Percentiles rank a stretch among this genome's conserved stretches.
phyloP scores from a whole-genome alignment of 2,329 filamentous ascomycete species.

The Venturia pyrina region DNA sequence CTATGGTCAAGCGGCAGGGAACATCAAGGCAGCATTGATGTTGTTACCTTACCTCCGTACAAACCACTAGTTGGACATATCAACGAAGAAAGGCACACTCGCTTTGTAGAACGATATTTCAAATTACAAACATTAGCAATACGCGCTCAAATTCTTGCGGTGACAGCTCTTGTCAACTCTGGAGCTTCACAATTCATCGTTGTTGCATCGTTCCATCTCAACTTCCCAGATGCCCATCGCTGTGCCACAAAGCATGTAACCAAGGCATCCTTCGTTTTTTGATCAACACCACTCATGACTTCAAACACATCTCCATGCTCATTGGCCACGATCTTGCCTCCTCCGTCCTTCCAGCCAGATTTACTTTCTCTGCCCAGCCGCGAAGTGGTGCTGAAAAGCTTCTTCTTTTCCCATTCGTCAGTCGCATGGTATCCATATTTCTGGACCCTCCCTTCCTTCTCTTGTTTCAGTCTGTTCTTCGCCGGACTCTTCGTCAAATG shows the following conservation, averaged over 20 bases:
- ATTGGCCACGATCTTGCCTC: slow-evolving; percentile 15
- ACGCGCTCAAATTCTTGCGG: background rate
- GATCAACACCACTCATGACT: slow-evolving; percentile 13
- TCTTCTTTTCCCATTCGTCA: slow-evolving; percentile 18
- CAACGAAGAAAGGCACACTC: too few relatives aligned
- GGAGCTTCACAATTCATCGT: background rate
- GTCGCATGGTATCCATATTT: slow-evolving; percentile 18
- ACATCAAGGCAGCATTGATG: background rate
- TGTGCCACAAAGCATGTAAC: slow-evolving; percentile 21
- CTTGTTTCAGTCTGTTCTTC: slow-evolving; percentile 16
- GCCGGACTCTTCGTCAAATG: slow-evolving; percentile 16
- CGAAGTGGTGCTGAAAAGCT: slow-evolving; percentile 19
- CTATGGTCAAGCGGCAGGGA: background rate
- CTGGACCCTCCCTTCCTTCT: slow-evolving; percentile 17
- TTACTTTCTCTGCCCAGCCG: slow-evolving; percentile 4
- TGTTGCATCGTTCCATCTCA: background rate
- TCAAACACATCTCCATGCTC: slow-evolving; percentile 14
- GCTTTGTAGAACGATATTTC: too few relatives aligned
- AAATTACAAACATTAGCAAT: too few relatives aligned
- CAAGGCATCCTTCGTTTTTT: slow-evolving; percentile 17
- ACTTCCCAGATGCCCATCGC: slow-evolving; percentile 18
- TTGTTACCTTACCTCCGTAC: too few relatives aligned
- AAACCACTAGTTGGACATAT: too few relatives aligned
- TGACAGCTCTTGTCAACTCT: background rate
- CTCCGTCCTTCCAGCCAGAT: slow-evolving; percentile 16